Percentiles rank a stretch among this genome's conserved stretches.
Conservation (phyloP, 2,329 filamentous ascomycete genomes). For the Diaporthe sp. region DNA sequence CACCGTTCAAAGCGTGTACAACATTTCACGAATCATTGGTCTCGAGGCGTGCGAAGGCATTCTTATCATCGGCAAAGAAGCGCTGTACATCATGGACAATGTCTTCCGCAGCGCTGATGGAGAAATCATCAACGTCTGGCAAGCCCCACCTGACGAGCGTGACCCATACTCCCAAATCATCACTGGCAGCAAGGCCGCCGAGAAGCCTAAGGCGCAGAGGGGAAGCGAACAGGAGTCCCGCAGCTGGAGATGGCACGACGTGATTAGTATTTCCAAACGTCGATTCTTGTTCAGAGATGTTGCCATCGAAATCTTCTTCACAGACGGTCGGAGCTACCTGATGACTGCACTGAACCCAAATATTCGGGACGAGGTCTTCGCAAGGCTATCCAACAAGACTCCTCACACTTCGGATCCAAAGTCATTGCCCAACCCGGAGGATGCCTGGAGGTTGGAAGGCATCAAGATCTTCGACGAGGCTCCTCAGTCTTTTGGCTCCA, state of each 20-base stretch:
- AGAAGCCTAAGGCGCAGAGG: conserved; percentile 66
- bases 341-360: conserved; percentile 84
- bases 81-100: conserved; percentile 94
- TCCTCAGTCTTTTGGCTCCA: conserved; percentile 80
- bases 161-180: conserved; percentile 97
- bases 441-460: conserved; percentile 92
- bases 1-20: conserved; percentile 93
- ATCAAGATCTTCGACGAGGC: conserved; percentile 76
- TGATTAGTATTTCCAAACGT: conserved; percentile 95
- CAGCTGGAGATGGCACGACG: conserved; percentile 94
- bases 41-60: conserved; percentile 95
- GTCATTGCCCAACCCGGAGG: conserved; percentile 82
- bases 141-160: conserved; percentile 91
- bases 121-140: conserved; percentile 96
- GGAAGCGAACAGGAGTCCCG: conserved; percentile 83
- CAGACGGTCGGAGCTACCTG: conserved; percentile 94
- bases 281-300: conserved; percentile 96
- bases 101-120: conserved; percentile 96
- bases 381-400: conserved; percentile 82
- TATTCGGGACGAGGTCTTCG: conserved; percentile 84
- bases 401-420: conserved; percentile 82
- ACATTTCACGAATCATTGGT: conserved; percentile 93
- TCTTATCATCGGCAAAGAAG: conserved; percentile 91
- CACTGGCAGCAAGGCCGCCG: conserved; percentile 74
- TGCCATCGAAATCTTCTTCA: conserved; percentile 97